Conservation (phyloP, 805 yeast species). For the Lachancea nothofagi region DNA sequence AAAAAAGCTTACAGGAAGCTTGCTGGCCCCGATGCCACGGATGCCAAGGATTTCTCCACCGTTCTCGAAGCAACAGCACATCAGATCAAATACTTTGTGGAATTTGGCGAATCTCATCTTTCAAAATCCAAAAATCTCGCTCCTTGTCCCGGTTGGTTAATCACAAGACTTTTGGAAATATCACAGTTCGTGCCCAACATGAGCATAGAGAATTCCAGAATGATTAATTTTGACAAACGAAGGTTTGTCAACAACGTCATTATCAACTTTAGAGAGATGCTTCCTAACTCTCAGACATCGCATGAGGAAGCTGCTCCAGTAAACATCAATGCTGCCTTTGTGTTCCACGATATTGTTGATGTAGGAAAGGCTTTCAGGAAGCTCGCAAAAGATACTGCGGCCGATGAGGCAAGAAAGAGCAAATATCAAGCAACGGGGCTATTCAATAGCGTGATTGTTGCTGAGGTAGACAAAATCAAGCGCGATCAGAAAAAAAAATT, state of each 20-base stretch:
- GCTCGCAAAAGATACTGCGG: constrained; percentile 39
- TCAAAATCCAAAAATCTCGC: constrained; percentile 43
- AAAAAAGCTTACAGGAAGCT: constrained; percentile 41
- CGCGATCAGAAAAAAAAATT: constrained; percentile 48
- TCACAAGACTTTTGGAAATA: constrained; percentile 71
- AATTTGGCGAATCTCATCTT: constrained; percentile 32
- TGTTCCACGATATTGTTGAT: constrained; percentile 29
- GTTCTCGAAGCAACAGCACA: constrained; percentile 20
- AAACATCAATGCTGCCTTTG: constrained; percentile 11
- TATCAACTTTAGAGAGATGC: constrained; percentile 46
- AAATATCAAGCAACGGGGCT: constrained; percentile 36
- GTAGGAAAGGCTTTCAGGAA: constrained; percentile 22
- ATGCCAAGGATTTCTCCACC: constrained; percentile 29
- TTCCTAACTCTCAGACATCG: constrained; percentile 20
- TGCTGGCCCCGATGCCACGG: constrained; percentile 14
- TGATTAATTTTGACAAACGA: constrained; percentile 82
- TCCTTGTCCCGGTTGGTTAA: constrained; percentile 90
- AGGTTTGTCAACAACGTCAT: constrained; percentile 61
- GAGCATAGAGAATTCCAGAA: constrained; percentile 54
- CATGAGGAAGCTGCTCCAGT: constrained; percentile 10
- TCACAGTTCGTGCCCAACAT: constrained; percentile 75
- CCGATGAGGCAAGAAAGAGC: constrained; percentile 39
- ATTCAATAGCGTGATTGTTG: constrained; percentile 41
- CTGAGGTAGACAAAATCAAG: constrained; percentile 47
- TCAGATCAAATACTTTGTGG: constrained; percentile 28